Percentiles rank a stretch among this genome's conserved stretches.
Evolutionary conservation across 495 filamentous ascomycete genomes (phyloP).

Genomic region (Aspergillus nidulans): DNA sequence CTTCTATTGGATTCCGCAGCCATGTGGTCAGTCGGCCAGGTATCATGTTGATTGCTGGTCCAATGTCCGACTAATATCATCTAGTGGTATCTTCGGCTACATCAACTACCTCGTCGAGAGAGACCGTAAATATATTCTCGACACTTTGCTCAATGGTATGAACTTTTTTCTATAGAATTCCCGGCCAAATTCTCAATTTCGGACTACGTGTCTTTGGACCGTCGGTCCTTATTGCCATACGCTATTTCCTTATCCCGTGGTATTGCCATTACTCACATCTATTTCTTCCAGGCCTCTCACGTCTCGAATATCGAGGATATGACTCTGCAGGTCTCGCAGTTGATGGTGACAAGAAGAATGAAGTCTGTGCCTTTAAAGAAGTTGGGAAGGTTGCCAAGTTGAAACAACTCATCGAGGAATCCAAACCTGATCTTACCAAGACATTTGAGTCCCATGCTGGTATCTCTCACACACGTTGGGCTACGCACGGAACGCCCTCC

Average conservation of each 20-base stretch:
- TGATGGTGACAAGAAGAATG: slow-evolving; percentile 97
- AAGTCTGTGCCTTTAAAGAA: slow-evolving; percentile 96
- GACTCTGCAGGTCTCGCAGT: slow-evolving; percentile 95
- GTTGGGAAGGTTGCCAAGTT: slow-evolving; percentile 98
- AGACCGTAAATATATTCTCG: slow-evolving; percentile 89
- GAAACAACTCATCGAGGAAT: slow-evolving; percentile 83
- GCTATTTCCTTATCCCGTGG: background rate
- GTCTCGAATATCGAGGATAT: slow-evolving; percentile 94
- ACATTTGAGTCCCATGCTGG: slow-evolving; percentile 95
- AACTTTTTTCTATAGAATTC: slow-evolving; percentile 2
- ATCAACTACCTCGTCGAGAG: slow-evolving; percentile 89
- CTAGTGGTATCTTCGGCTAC: slow-evolving; percentile 98
- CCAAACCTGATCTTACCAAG: slow-evolving; percentile 78
- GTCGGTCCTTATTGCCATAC: background rate
- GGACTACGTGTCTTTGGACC: background rate
- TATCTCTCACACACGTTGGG: slow-evolving; percentile 98
- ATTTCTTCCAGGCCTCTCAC: slow-evolving; percentile 58
- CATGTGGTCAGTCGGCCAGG: slow-evolving; percentile 35
- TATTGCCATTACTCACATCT: background rate
- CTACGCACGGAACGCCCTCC: slow-evolving; percentile 92
- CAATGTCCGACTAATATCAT: background rate
- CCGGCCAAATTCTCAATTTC: background rate
- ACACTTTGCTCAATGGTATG: slow-evolving; percentile 92
- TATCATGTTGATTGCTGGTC: background rate
- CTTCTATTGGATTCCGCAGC: slow-evolving; percentile 3